Percentiles rank a stretch among this genome's conserved stretches.
These are phyloP conservation scores for Ganoderma meredithae DNA, from an alignment of 1,284 basidiomycete genomes.

Conservation along the genomic window DNA sequence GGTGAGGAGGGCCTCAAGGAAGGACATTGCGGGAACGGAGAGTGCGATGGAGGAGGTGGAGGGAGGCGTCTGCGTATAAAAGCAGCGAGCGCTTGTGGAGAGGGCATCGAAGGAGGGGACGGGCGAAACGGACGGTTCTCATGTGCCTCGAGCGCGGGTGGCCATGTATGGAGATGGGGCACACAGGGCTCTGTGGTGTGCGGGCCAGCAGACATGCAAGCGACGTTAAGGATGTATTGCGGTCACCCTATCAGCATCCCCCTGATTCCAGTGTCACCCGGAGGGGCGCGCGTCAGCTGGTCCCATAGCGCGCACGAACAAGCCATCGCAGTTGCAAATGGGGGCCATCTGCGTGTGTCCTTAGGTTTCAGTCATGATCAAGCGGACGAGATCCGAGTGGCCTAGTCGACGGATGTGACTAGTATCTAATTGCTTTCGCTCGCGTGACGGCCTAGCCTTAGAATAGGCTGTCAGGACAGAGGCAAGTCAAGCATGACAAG, in stretches of 20 bases:
- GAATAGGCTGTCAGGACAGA: background rate
- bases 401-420: background rate
- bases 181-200: constrained; percentile 1
- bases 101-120: background rate
- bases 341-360: background rate
- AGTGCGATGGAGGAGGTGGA: background rate
- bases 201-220: background rate
- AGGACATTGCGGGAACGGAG: constrained; percentile 16
- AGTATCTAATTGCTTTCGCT: background rate
- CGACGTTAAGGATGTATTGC: background rate
- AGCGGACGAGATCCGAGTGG: background rate
- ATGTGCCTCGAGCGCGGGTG: background rate
- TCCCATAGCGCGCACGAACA: background rate
- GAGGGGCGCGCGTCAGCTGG: constrained; percentile 1
- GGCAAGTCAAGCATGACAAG: background rate
- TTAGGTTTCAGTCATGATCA: background rate
- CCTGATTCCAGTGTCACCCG: background rate
- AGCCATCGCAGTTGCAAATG: background rate
- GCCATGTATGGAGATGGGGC: constrained; percentile 5
- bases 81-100: constrained; percentile 13
- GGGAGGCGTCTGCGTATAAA: constrained; percentile 2
- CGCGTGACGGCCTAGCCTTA: background rate
- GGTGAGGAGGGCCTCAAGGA: constrained; percentile 16
- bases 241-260: background rate
- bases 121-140: constrained; percentile 9